Base-by-base conservation (phyloP, 768 basidiomycete genomes). In the Boletus sensibilis region DNA sequence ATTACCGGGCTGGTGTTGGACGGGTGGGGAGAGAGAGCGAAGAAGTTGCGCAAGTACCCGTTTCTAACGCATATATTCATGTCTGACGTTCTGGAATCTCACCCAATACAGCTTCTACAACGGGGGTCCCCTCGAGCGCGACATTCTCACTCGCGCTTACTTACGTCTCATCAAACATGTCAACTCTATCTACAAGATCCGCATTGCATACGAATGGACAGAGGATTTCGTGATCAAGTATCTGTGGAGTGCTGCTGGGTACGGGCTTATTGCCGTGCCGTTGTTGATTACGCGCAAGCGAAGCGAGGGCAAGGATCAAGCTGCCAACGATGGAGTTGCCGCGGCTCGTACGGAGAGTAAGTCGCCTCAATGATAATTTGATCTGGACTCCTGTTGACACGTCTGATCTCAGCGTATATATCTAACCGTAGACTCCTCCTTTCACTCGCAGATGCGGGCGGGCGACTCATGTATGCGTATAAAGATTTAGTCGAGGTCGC, bases 221-320 rank as follows among this genome's bases (percentile, higher is more conserved):
- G 95, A 97, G 68, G 95, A 97, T 75, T 94, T 92, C 62, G 89
- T 97, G 20, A 94, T 97, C 78, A 97, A 97, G 71, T 98, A 97
- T 69, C 75, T 92, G 10, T 97, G 94, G 95, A 93, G 90, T 11
- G 94, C 94, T 1, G 87, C 86, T 5, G 96, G 96, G 0, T 98
- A 98, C 70, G 82, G 80, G 5, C 79, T 98, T 21, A 98, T 98
- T 66, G 91, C 94, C 9, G 87, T 98, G 1, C 96, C 95, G 0
- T 80, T 96, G 20, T 76, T 96, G 38, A 85, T 90, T 64, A 90
- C 87, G 0, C 78, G 85, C 18, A 65, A 65, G 63, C 54, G 58
- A 53, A 50, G 45, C 51, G 35, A 59, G 55, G 42, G 59, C 38
- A 49, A 35, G 14, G 35, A 54, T 18, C 52, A 42, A 38, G 18